Conservation (phyloP, 257 asterid genomes). For the Solanum sejunctum region DNA sequence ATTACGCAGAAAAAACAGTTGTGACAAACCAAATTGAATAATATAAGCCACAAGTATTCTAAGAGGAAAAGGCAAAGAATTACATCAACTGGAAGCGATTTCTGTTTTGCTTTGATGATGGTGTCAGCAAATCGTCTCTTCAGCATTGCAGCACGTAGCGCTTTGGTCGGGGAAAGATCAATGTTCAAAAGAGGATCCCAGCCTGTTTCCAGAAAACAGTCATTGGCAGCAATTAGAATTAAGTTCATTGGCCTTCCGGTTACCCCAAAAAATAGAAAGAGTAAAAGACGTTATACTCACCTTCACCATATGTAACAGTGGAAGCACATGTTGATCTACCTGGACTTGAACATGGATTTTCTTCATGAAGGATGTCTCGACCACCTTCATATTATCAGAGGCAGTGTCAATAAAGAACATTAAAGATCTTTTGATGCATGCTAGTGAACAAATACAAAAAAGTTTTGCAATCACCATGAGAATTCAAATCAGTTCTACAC, state of each 20-base stretch:
- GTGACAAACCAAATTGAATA: not conserved
- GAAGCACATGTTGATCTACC: slow-evolving; percentile 14
- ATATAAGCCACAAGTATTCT: not conserved
- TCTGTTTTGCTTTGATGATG: slow-evolving; percentile 50
- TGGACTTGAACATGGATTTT: not conserved
- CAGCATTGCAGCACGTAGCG: slow-evolving; percentile 68
- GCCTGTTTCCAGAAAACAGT: slow-evolving; percentile 15
- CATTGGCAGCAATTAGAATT: not conserved
- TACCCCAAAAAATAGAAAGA: not conserved
- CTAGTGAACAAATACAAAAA: not conserved
- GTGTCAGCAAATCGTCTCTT: slow-evolving; percentile 78
- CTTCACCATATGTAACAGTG: slow-evolving; percentile 30
- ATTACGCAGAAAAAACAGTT: not conserved
- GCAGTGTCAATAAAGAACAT: slow-evolving; percentile 6
- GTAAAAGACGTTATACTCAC: not conserved
- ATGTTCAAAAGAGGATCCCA: slow-evolving; percentile 18
- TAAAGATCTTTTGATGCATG: not conserved
- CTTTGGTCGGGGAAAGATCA: slow-evolving; percentile 51
- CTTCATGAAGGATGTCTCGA: slow-evolving; percentile 27
- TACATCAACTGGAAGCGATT: slow-evolving; percentile 20
- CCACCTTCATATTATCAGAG: slow-evolving; percentile 24
- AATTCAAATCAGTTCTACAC: slow-evolving; percentile 16
- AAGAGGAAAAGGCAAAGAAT: not conserved
- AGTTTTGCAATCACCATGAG: slow-evolving; percentile 35
- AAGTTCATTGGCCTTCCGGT: not conserved